Evolutionary conservation across 441 rosid genomes (phyloP), one percentile per base, ranked within the genome.

Genomic region (Mallotus japonicus): DNA sequence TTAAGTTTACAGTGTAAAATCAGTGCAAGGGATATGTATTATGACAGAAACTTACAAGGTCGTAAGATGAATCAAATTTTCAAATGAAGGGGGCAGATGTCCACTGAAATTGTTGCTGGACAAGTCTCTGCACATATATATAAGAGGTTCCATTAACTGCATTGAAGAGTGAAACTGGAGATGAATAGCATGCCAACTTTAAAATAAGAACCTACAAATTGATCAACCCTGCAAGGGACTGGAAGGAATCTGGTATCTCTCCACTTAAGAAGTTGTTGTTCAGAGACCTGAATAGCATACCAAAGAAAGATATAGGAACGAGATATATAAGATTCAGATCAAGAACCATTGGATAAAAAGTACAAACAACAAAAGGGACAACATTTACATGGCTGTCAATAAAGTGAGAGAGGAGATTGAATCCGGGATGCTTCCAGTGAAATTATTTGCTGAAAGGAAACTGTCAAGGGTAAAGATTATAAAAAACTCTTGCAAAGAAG

Each of bases 381-480:
- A 76, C 72, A 71, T 64, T 83, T 89, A 92, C 98, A 94, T 88
- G 83, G 66, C 97, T 64, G 80, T 69, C 81, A 94, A 76, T 55
- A 71, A 73, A 69, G 81, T 85, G 79, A 94, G 74, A 54, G 92
- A 78, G 71, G 95, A 85, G 34, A 94, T 24, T 32, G 92, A 78
- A 88, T 82, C 92, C 0, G 98, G 98, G 76, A 94, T 89, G 88
- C 89, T 89, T 83, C 98, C 98, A 56, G 84, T 87, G 80, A 94
- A 90, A 81, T 82, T 83, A 84, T 94, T 94, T 74, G 81, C 93
- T 69, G 97, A 78, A 82, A 94, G 97, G 84, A 90, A 94, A 77
- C 98, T 94, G 97, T 82, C 80, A 86, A 75, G 82, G 75, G 80
- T 70, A 76, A 83, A 85, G 49, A 73, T 50, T 42, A 73, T 84